phyloP scores from a whole-genome alignment of 139 green algal species.

The Auxenochlorella protothecoides region DNA sequence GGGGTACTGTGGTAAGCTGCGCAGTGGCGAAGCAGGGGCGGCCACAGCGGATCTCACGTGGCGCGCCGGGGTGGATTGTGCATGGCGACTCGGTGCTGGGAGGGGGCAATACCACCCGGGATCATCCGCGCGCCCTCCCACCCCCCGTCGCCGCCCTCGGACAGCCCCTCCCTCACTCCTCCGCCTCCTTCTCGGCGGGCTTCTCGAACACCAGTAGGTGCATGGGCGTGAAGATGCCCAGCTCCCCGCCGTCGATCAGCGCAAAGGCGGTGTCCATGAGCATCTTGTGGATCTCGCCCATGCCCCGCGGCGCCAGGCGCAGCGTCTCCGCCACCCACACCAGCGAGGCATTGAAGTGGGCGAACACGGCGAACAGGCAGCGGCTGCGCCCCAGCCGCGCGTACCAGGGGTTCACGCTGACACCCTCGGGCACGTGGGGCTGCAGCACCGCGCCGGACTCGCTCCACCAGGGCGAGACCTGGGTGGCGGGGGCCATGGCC shows the following conservation, averaged over 20 bases:
- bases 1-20: neutral
- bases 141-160: neutral
- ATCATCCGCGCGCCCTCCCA: too few relatives aligned
- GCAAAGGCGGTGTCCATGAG: slow-evolving; percentile 56
- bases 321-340: slow-evolving; percentile 60
- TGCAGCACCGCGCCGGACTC: neutral
- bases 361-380: slow-evolving; percentile 28
- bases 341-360: slow-evolving; percentile 46
- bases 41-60: too few relatives aligned
- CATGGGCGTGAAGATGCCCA: slow-evolving; percentile 93
- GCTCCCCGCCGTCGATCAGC: slow-evolving; percentile 75
- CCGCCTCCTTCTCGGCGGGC: slow-evolving; percentile 26
- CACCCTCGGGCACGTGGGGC: neutral
- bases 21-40: neutral
- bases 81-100: too few relatives aligned
- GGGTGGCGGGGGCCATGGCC: slow-evolving; percentile 22
- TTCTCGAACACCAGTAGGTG: slow-evolving; percentile 93
- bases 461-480: slow-evolving; percentile 3
- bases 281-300: slow-evolving; percentile 88
- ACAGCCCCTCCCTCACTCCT: neutral
- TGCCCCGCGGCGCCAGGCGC: slow-evolving; percentile 61
- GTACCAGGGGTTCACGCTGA: slow-evolving; percentile 10
- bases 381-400: slow-evolving; percentile 15
- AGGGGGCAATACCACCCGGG: too few relatives aligned
- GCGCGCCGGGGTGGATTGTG: too few relatives aligned